Evolutionary conservation across 2,329 filamentous ascomycete genomes (phyloP), one percentile per base, ranked within the genome.

Genomic region (Verticillium tricorpus): DNA sequence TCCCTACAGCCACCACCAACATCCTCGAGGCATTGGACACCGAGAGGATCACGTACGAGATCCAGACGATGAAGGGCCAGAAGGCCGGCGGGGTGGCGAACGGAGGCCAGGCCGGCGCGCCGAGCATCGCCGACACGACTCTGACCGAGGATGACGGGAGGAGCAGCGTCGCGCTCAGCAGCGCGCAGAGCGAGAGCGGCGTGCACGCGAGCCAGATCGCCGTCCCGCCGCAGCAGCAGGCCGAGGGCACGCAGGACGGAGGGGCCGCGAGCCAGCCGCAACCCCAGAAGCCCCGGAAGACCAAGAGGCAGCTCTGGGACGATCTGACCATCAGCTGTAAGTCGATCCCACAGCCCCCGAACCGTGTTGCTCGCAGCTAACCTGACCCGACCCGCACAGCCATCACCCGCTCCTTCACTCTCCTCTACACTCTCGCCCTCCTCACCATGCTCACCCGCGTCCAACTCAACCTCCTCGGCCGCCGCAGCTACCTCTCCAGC

Each of bases 221-320:
- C 3, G 78, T 88, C 19, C 83, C 87, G 77, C 79, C 0, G 81
- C 84, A 28, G 77, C 78, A 55, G 73, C 72, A 4, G 68, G 71
- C 69, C 7, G 73, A 69, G 7, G 65, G 60, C 5, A 55, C 63
- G 12, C 66, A 67, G 39, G 65, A 66, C 31, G 61, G 59, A 34
- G 61, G 63, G 45, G 65, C 64, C 28, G 17, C 58, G 19, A 39
- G 31, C 61, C 57, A 37, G 35, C 28, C 22, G 40, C 62, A 5
- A 60, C 71, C 72, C 63, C 82, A 83, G 63, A 91, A 87, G 74
- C 68, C 77, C 31, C 82, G 80, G 67, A 93, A 89, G 78, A 92
- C 88, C 64, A 98, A 98, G 83, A 86, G 91, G 58, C 93, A 98
- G 78, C 81, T 99, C 55, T 99, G 95, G 95, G 93, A 96, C 74